Conservation (phyloP, 768 basidiomycete species). For the Lactarius evosmus region DNA sequence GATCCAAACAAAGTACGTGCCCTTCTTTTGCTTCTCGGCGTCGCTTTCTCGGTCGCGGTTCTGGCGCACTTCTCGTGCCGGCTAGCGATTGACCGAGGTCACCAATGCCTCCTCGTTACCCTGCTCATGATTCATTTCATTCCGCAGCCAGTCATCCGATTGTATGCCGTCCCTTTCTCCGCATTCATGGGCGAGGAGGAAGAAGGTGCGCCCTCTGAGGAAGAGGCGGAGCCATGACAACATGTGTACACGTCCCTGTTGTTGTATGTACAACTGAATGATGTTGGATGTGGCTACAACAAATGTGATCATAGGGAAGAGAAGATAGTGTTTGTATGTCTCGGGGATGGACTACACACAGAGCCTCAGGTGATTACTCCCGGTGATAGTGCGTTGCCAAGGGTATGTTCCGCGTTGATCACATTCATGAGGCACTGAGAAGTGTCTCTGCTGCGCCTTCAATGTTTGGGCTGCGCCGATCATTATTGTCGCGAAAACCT, state of each 20-base stretch:
- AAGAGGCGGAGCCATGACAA: conserved; percentile 36
- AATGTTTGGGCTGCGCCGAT: conserved; percentile 58
- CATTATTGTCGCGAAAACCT: conserved; percentile 13
- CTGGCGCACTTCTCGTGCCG: conserved; percentile 4
- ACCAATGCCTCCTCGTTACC: conserved; percentile 17
- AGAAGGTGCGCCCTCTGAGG: conserved; percentile 44
- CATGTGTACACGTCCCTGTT: not conserved
- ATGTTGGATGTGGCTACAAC: conserved; percentile 1
- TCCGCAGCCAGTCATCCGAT: conserved; percentile 81
- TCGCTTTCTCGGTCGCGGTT: conserved; percentile 5
- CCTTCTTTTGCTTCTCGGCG: conserved; percentile 16
- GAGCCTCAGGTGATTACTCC: not conserved
- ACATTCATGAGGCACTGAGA: conserved; percentile 43
- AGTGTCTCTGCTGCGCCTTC: conserved; percentile 82
- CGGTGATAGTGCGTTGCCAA: not conserved
- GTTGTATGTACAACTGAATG: conserved; percentile 7
- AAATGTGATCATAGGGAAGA: conserved; percentile 6
- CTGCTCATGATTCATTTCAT: conserved; percentile 21
- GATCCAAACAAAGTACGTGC: conserved; percentile 91
- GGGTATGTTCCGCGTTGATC: not conserved
- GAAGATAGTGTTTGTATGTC: conserved; percentile 1
- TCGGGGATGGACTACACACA: not conserved
- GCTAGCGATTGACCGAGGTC: not conserved
- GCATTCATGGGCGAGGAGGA: conserved; percentile 86
- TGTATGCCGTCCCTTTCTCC: conserved; percentile 87